Conservation (phyloP, 805 yeast species). For the Hanseniaspora vineae region DNA sequence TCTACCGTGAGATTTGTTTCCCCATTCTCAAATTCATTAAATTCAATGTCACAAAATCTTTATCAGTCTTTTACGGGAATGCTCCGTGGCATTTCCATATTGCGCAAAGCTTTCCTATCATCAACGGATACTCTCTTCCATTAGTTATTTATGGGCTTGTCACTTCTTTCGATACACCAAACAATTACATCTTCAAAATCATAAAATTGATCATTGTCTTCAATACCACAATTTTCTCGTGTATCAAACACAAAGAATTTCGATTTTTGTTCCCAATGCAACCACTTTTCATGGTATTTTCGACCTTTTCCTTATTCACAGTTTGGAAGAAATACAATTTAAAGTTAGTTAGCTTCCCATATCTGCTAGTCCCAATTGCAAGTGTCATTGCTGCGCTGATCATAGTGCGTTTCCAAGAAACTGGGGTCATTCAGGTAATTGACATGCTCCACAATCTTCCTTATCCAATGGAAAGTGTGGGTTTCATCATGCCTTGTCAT, state of each 20-base stretch:
- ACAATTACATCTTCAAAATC: constrained; percentile 3
- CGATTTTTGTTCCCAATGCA: constrained; percentile 78
- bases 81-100: constrained; percentile 80
- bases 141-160: constrained; percentile 35
- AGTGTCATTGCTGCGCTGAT: constrained; percentile 20
- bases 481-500: constrained; percentile 91
- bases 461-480: constrained; percentile 37
- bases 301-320: constrained; percentile 28
- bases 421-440: constrained; percentile 69
- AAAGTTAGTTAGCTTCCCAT: background rate
- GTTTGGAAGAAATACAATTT: constrained; percentile 4
- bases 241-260: constrained; percentile 76
- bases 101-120: constrained; percentile 68
- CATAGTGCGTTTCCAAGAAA: constrained; percentile 63
- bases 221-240: constrained; percentile 46
- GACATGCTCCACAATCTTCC: constrained; percentile 32
- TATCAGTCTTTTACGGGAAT: constrained; percentile 73
- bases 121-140: constrained; percentile 57
- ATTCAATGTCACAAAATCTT: constrained; percentile 62
- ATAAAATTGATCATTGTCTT: constrained; percentile 25
- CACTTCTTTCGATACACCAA: constrained; percentile 6
- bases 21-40: constrained; percentile 61
- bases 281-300: constrained; percentile 50
- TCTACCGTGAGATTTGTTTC: constrained; percentile 42
- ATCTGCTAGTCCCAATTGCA: constrained; percentile 13